These are phyloP conservation scores for Solanum paucissectum DNA, from an alignment of 257 asterid species.

Conservation along the genomic window DNA sequence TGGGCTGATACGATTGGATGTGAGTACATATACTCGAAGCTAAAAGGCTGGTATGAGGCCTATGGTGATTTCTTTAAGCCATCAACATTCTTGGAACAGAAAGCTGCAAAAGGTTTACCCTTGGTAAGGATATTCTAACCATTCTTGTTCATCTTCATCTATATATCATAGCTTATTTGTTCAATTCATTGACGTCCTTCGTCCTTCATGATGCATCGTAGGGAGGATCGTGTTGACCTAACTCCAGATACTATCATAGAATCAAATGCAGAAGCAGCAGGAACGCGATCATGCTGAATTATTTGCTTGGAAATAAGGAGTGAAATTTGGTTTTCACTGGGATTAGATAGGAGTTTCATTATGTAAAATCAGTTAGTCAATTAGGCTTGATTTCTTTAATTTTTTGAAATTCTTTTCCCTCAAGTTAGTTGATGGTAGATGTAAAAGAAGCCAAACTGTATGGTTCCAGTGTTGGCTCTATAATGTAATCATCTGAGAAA, in stretches of 20 bases:
- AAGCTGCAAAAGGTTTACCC: not conserved
- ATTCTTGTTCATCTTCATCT: not conserved
- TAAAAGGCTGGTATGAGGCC: not conserved
- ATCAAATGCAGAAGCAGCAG: not conserved
- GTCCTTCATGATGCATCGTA: not conserved
- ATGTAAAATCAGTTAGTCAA: not conserved
- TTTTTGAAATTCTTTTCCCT: not conserved
- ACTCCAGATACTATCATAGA: not conserved
- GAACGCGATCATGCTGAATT: not conserved
- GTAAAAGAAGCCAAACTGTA: not conserved
- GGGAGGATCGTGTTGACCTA: not conserved
- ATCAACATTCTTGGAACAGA: not conserved
- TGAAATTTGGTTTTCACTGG: not conserved
- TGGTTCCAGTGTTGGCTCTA: not conserved
- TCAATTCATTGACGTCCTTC: not conserved
- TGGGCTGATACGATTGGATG: not conserved
- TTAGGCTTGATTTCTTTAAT: not conserved
- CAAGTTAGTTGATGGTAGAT: not conserved
- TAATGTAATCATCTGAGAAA: not conserved
- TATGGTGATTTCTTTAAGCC: not conserved
- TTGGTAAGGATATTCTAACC: not conserved
- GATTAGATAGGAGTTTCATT: not conserved
- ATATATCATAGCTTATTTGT: not conserved
- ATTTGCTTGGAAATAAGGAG: not conserved
- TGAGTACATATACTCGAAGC: not conserved